Conservation (phyloP, 441 rosid species). For the Populus hybrid region DNA sequence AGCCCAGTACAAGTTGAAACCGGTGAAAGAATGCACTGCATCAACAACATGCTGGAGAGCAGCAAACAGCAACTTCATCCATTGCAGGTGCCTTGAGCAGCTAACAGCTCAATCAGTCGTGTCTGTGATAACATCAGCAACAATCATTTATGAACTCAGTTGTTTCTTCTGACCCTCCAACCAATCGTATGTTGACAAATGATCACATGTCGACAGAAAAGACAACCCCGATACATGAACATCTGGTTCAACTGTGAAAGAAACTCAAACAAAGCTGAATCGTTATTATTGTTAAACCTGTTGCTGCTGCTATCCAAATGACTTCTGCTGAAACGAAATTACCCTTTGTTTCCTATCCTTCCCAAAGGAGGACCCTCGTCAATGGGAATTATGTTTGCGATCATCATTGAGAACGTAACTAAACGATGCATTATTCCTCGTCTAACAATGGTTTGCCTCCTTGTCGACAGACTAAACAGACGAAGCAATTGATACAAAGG, state of each 20-base stretch:
- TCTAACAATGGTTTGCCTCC: slow-evolving; percentile 38
- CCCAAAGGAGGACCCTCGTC: slow-evolving; percentile 25
- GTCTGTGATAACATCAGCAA: slow-evolving; percentile 56
- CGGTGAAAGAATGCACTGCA: slow-evolving; percentile 55
- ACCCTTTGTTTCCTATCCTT: slow-evolving; percentile 3
- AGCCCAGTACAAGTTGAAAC: slow-evolving; percentile 58
- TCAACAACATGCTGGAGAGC: slow-evolving; percentile 49
- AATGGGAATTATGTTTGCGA: slow-evolving; percentile 14
- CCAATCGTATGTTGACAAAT: slow-evolving; percentile 51
- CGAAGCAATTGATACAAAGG: slow-evolving; percentile 45
- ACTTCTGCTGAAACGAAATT: slow-evolving; percentile 30
- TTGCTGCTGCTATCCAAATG: slow-evolving; percentile 30
- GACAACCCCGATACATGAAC: slow-evolving; percentile 30
- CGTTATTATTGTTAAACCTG: background rate
- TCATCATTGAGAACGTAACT: slow-evolving; percentile 41
- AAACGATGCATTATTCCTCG: slow-evolving; percentile 35
- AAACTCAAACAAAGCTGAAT: slow-evolving; percentile 27
- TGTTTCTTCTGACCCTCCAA: slow-evolving; percentile 39
- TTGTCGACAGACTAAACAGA: slow-evolving; percentile 43
- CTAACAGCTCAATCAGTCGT: slow-evolving; percentile 42
- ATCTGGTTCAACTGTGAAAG: slow-evolving; percentile 25
- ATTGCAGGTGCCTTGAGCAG: slow-evolving; percentile 52
- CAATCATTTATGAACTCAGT: slow-evolving; percentile 49
- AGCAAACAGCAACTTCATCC: slow-evolving; percentile 65
- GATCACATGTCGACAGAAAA: slow-evolving; percentile 58